Base-by-base conservation (phyloP, 1,284 basidiomycete species). In the Phellinidium pouzarii region DNA sequence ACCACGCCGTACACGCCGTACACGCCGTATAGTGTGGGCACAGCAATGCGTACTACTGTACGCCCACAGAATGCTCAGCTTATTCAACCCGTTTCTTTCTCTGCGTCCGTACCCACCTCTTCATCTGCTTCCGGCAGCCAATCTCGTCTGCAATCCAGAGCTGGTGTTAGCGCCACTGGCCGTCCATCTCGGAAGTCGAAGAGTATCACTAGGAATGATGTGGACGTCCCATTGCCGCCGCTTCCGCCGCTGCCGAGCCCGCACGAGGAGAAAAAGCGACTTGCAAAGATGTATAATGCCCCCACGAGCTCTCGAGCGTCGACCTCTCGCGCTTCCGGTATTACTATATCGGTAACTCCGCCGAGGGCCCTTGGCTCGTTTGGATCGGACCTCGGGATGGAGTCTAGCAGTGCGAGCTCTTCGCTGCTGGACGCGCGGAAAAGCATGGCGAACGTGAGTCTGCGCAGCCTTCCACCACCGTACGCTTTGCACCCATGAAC, bases 391-490 rank as follows among this genome's bases (percentile, higher is more conserved):
- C 37, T 40, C 26, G n/a, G 7, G 17, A 23, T 31, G 48, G 19
- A 7, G 3, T 37, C 29, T 11, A 42, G 42, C 7, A 37, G 6
- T 42, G 17, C 44, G 17, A 53, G 51, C 12, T 44, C 44, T n/a
- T 53, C 45, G 14, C 25, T 48, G 14, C 29, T 53, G 17, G 52
- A 53, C 37, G 2, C 41, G 37, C 14, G 14, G 12, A 40, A 20
- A 17, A 20, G 14, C n/a, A n/a, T 17, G 3, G 42, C 42, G 23
- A 44, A 44, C 27, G 38, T 53, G 11, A 47, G 37, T 26, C 29
- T 45, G 23, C 37, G 52, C 22, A 53, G 52, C 25, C 26, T 53
- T 25, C 52, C 52, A 6, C 52, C 52, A 14, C 52, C 52, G 7
- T 53, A 53, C 38, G 40, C 46, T 14, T 38, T 53, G 27, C 37